Evolutionary conservation across 768 basidiomycete genomes (phyloP), one percentile per base, ranked within the genome.

Genomic region (Tylopilus rubrobrunneus): DNA sequence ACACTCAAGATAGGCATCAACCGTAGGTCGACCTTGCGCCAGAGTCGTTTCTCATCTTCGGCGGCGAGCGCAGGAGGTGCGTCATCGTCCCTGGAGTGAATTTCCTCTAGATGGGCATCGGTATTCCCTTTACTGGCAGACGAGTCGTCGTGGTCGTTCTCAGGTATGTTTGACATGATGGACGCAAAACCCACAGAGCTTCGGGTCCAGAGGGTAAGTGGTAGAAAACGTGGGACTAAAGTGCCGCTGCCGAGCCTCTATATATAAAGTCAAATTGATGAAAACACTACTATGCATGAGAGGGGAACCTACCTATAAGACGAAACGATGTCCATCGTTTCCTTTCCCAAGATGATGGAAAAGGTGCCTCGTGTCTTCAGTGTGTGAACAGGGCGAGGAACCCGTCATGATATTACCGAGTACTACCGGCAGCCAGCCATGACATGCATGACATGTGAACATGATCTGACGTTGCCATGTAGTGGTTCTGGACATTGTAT

Each of bases 1-100:
- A 83, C 53, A 2, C 77, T 70, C 23, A 86, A 66, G 21, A 83
- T 82, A 0, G 83, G 81, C 75, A 84, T 77, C 40, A 85, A 69
- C 47, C 80, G 71, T 7, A 75, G 34, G 56, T 86, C 85, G 23
- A 86, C 73, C 68, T 83, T 86, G 51, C 78, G 67, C 73, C 82
- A 82, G 48, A 86, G 66, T 45, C 64, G 75, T 52, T 68, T 75
- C 70, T 86, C 82, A 52, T 83, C 66, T 47, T 76, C 78, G 0
- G 45, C 41, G 9, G 45, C 50, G 36, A 67, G 58, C 19, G 39
- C 27, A 7, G 14, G 39, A 2, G 63, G 52, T 17, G 49, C n/a
- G 0, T 45, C 51, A 5, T 49, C 45, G 7, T 47, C 51, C 5
- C 23, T 1, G 9, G 37, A 43, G 5, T 1, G 6, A n/a, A 19